Percentiles rank a stretch among this genome's conserved stretches.
These are phyloP conservation scores for Penicillium ochrochloron DNA, from an alignment of 495 filamentous ascomycete genomes.

Conservation along the genomic window DNA sequence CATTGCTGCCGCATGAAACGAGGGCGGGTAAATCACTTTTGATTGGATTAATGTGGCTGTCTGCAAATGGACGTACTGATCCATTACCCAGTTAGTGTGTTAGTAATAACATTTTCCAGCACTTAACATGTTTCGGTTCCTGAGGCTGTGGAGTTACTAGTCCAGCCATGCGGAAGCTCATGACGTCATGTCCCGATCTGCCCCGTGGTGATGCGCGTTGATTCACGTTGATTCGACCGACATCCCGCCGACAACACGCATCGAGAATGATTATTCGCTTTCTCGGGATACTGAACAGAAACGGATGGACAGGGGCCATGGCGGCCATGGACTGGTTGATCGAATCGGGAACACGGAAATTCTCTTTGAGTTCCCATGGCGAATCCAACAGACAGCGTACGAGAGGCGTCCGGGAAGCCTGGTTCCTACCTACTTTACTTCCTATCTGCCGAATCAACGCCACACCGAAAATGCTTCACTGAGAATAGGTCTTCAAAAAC, in stretches of 20 bases:
- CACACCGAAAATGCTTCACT: slow-evolving; percentile 14
- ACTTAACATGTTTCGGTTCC: slow-evolving; percentile 16
- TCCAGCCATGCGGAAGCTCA: slow-evolving; percentile 13
- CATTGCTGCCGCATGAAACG: neutral
- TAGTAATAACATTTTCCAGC: neutral
- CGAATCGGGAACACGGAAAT: slow-evolving; percentile 10
- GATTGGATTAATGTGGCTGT: neutral
- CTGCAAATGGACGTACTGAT: neutral
- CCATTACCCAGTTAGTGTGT: neutral
- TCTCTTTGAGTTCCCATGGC: neutral
- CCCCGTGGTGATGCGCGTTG: slow-evolving; percentile 15
- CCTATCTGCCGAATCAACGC: neutral
- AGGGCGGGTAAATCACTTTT: neutral
- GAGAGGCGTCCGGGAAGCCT: neutral
- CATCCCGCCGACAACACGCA: neutral
- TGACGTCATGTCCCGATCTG: slow-evolving; percentile 27
- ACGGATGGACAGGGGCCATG: slow-evolving; percentile 1
- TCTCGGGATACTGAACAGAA: slow-evolving; percentile 19
- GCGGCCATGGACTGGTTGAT: slow-evolving; percentile 3
- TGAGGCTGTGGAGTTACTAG: slow-evolving; percentile 20
- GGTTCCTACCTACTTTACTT: slow-evolving; percentile 1
- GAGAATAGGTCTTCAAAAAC: neutral
- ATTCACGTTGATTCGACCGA: slow-evolving; percentile 8
- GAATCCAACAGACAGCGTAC: neutral
- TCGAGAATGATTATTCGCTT: neutral